phyloP scores from a whole-genome alignment of 495 filamentous ascomycete genomes.

The Letharia columbiana region DNA sequence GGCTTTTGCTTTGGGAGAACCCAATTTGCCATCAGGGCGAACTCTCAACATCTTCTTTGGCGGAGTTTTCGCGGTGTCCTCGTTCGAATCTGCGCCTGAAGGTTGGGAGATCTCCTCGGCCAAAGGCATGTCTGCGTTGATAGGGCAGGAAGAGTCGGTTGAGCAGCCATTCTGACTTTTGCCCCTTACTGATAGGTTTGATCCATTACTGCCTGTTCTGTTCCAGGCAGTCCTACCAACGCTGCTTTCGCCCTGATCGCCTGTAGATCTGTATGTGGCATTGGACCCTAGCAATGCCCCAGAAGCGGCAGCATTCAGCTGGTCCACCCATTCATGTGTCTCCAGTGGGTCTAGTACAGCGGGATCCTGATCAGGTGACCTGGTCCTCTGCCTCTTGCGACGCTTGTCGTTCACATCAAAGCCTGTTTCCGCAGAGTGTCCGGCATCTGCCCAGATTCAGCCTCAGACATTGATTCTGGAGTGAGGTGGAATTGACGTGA shows the following conservation, averaged over 20 bases:
- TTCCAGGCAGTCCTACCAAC: background rate
- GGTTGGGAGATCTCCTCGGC: background rate
- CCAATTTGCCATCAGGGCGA: constrained; percentile 50
- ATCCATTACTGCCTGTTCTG: background rate
- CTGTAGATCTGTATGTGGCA: background rate
- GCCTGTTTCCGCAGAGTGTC: constrained; percentile 1
- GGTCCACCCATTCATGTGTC: constrained; percentile 13
- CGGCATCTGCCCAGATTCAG: background rate
- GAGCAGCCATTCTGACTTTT: background rate
- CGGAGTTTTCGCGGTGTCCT: constrained; percentile 5
- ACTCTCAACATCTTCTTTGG: constrained; percentile 43
- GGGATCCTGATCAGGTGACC: constrained; percentile 18
- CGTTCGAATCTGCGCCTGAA: background rate
- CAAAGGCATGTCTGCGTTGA: background rate
- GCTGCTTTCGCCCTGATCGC: background rate
- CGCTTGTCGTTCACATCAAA: constrained; percentile 27
- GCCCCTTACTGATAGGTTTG: background rate
- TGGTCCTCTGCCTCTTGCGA: constrained; percentile 37
- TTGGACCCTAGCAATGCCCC: background rate
- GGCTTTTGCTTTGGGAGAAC: constrained; percentile 38
- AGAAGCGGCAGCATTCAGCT: constrained; percentile 16
- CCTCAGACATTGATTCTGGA: constrained; percentile 14
- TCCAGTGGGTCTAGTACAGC: background rate
- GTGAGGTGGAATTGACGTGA: constrained; percentile 24
- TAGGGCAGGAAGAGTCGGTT: background rate